phyloP scores from a whole-genome alignment of 345 rosid genomes.

The Streptanthus diversifolius region DNA sequence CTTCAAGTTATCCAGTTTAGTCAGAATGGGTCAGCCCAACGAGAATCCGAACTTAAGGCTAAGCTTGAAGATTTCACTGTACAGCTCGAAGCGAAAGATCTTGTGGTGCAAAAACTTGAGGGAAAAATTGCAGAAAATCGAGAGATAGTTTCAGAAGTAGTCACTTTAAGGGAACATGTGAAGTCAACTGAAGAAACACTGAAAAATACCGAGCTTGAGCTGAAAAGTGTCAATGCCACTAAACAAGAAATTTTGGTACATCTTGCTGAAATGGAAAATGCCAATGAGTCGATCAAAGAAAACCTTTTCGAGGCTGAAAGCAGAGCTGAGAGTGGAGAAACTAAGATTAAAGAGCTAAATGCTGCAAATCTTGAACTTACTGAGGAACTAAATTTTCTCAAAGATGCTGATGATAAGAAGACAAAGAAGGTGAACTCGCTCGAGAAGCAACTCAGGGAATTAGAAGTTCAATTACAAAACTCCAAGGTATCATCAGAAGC shows the following conservation, averaged over 20 bases:
- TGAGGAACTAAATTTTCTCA: constrained; percentile 79
- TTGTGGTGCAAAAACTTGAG: constrained; percentile 51
- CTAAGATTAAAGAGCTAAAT: constrained; percentile 57
- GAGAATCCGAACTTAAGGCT: constrained; percentile 56
- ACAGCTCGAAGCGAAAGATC: constrained; percentile 51
- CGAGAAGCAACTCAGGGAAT: constrained; percentile 79
- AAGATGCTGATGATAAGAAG: constrained; percentile 51
- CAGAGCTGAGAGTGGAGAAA: constrained; percentile 67
- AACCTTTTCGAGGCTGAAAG: constrained; percentile 60
- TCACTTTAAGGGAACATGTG: constrained; percentile 47
- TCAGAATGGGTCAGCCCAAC: constrained; percentile 50
- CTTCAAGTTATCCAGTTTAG: constrained; percentile 69
- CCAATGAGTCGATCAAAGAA: constrained; percentile 64
- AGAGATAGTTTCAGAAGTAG: constrained; percentile 47
- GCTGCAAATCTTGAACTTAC: constrained; percentile 71
- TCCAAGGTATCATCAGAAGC: constrained; percentile 74
- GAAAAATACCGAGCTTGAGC: constrained; percentile 43
- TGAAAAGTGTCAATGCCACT: constrained; percentile 44
- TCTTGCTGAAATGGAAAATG: constrained; percentile 62
- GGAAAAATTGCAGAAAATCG: constrained; percentile 40
- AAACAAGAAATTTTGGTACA: constrained; percentile 65
- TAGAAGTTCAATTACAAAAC: constrained; percentile 64
- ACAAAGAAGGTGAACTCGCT: constrained; percentile 66
- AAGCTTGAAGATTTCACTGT: constrained; percentile 45
- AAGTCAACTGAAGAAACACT: constrained; percentile 60